Conservation (phyloP, 2,329 filamentous ascomycete species). For the Xenoacremonium recifei region DNA sequence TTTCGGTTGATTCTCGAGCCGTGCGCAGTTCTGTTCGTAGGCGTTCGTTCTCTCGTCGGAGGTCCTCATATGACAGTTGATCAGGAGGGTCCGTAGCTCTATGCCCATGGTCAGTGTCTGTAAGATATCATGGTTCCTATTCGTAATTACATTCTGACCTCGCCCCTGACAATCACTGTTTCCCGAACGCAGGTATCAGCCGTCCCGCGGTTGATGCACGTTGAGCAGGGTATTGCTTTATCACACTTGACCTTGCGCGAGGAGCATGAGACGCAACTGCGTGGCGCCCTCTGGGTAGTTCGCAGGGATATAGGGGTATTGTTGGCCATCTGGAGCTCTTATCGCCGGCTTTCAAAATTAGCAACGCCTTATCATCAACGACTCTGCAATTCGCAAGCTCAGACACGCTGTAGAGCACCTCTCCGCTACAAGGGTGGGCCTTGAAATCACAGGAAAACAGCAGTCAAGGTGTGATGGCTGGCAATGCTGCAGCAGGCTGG, state of each 20-base stretch:
- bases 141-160: conserved; percentile 6
- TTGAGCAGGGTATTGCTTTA: conserved; percentile 22
- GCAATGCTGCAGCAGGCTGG: too few relatives aligned
- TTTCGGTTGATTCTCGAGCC: too few relatives aligned
- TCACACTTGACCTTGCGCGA: conserved; percentile 25
- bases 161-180: conserved; percentile 11
- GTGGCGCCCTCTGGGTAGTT: conserved; percentile 21
- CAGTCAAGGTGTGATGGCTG: too few relatives aligned
- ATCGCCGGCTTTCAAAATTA: too few relatives aligned
- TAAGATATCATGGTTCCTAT: not conserved
- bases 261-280: conserved; percentile 20
- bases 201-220: conserved; percentile 20
- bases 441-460: too few relatives aligned
- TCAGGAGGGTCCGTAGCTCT: conserved; percentile 5
- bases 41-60: conserved; percentile 6
- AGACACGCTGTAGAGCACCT: too few relatives aligned
- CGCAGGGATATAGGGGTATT: too few relatives aligned
- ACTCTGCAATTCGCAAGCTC: too few relatives aligned
- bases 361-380: too few relatives aligned
- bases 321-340: too few relatives aligned
- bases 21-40: conserved; percentile 1
- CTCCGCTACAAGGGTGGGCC: too few relatives aligned
- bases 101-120: not conserved
- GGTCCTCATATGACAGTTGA: conserved; percentile 8
- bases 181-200: conserved; percentile 11